phyloP scores from a whole-genome alignment of 1,284 basidiomycete genomes.

The Phenoliferia sp. region DNA sequence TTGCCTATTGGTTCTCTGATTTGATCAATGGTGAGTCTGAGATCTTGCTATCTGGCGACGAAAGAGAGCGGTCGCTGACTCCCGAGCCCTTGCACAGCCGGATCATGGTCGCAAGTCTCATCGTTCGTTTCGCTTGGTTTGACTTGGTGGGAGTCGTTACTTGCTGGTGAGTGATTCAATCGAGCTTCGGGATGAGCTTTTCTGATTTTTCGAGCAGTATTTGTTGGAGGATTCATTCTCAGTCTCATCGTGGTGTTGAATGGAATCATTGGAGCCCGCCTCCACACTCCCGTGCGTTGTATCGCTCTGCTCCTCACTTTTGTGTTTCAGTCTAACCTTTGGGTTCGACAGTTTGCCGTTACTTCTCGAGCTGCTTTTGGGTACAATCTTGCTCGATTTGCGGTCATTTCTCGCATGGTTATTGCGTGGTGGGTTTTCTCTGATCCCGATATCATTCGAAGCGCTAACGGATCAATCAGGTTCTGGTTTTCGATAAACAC shows the following conservation, averaged over 20 bases:
- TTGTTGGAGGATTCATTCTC: slow-evolving; percentile 3
- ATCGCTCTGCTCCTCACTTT: background rate
- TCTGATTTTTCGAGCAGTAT: background rate
- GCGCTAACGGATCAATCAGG: background rate
- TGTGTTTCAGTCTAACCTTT: too few relatives aligned
- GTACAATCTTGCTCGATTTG: slow-evolving; percentile 65
- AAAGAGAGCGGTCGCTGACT: too few relatives aligned
- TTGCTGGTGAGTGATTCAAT: background rate
- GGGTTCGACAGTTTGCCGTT: background rate
- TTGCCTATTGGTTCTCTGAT: background rate
- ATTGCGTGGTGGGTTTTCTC: slow-evolving; percentile 3
- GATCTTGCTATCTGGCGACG: too few relatives aligned
- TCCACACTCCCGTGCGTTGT: background rate
- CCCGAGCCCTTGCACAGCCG: too few relatives aligned
- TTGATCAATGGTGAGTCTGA: background rate
- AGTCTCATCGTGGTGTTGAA: background rate
- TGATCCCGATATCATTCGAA: background rate
- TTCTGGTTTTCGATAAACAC: slow-evolving; percentile 20
- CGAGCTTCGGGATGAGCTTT: too few relatives aligned
- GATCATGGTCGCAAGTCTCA: slow-evolving; percentile 1
- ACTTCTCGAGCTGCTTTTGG: slow-evolving; percentile 43
- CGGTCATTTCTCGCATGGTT: slow-evolving; percentile 46
- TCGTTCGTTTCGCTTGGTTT: slow-evolving; percentile 4
- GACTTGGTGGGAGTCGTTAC: slow-evolving; percentile 7
- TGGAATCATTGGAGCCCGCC: background rate